Conservation (phyloP, 495 filamentous ascomycete species). For the Jackrogersella minutella region DNA sequence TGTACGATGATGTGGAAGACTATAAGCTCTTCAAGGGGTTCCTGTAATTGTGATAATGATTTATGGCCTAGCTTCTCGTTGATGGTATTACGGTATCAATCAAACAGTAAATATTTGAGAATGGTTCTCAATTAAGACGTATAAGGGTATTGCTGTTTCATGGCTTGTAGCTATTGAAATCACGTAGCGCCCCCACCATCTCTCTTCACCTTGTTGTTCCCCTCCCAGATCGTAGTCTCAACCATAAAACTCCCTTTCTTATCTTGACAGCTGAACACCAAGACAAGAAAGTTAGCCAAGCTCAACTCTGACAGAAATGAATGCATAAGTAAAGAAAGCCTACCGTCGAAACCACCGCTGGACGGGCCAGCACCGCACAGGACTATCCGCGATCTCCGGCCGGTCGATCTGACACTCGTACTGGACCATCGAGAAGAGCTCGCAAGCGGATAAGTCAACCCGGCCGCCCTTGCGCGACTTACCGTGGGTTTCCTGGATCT, state of each 20-base stretch:
- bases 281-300: slow-evolving; percentile 15
- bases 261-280: slow-evolving; percentile 79
- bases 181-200: slow-evolving; percentile 12
- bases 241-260: slow-evolving; percentile 70
- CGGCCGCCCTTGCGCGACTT: slow-evolving; percentile 59
- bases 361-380: slow-evolving; percentile 75
- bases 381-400: slow-evolving; percentile 59
- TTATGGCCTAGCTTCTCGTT: no score
- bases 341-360: slow-evolving; percentile 83
- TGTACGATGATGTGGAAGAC: no score
- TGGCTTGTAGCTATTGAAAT: no score
- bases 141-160: no score
- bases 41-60: no score
- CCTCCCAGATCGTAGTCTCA: slow-evolving; percentile 85
- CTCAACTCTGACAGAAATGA: not conserved
- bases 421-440: slow-evolving; percentile 80
- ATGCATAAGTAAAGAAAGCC: slow-evolving; percentile 1
- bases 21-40: no score
- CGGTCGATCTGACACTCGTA: slow-evolving; percentile 76
- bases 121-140: no score
- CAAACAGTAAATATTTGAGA: no score
- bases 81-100: no score
- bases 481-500: slow-evolving; percentile 59
- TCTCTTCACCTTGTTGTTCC: slow-evolving; percentile 17
- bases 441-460: slow-evolving; percentile 72